These are phyloP conservation scores for Pyrenophora seminiperda DNA, from an alignment of 2,329 filamentous ascomycete genomes.

Conservation along the genomic window DNA sequence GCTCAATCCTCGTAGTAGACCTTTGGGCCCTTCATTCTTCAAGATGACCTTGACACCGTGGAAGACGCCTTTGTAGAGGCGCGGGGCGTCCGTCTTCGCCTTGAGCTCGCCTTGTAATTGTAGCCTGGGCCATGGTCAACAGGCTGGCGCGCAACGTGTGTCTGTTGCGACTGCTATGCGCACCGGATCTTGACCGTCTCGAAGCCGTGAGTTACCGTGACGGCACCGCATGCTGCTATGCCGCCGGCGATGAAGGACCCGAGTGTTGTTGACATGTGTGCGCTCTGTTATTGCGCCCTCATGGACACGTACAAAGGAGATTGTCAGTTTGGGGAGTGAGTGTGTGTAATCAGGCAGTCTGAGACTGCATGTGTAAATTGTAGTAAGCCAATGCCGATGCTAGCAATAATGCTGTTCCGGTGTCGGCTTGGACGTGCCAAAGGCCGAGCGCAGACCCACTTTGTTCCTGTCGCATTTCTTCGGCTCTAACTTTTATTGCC, in stretches of 20 bases:
- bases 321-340: neutral
- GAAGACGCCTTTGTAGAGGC: constrained; percentile 87
- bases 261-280: constrained; percentile 55
- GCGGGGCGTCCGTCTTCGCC: constrained; percentile 79
- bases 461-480: constrained; percentile 15
- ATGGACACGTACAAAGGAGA: neutral
- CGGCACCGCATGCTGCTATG: constrained; percentile 94
- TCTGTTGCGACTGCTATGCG: constrained; percentile 31
- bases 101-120: constrained; percentile 96
- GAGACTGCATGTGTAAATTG: constrained; percentile 4
- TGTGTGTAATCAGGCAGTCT: neutral
- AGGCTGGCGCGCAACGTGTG: neutral
- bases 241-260: constrained; percentile 91
- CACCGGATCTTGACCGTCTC: constrained; percentile 99
- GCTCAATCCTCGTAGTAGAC: constrained; percentile 86
- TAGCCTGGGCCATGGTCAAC: constrained; percentile 63
- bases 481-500: too few relatives aligned
- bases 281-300: constrained; percentile 13
- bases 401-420: constrained; percentile 23
- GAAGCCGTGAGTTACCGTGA: constrained; percentile 96
- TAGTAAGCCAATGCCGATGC: constrained; percentile 6
- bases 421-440: constrained; percentile 13
- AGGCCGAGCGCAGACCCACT: constrained; percentile 7
- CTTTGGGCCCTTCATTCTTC: constrained; percentile 83
- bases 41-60: constrained; percentile 91